Conservation (phyloP, 192 early-diverging fungal genomes). For the Coemansia sp. region DNA sequence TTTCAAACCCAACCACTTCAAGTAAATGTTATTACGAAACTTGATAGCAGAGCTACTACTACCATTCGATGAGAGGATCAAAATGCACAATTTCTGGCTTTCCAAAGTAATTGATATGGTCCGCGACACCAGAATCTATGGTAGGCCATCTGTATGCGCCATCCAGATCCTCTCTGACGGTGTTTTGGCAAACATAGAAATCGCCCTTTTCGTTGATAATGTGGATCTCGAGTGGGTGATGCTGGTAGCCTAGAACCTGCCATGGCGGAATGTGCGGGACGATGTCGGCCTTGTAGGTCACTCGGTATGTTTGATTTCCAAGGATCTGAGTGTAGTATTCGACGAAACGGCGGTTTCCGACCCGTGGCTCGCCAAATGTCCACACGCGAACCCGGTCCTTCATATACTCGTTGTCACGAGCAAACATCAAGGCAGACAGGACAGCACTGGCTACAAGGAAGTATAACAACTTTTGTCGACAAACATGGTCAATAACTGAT, state of each 20-base stretch:
- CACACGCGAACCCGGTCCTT: constrained; percentile 47
- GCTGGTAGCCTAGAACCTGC: constrained; percentile 56
- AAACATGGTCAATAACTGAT: too few species aligned
- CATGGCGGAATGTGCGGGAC: constrained; percentile 54
- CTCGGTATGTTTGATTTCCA: constrained; percentile 48
- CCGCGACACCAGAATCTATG: constrained; percentile 47
- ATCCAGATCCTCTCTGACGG: constrained; percentile 48
- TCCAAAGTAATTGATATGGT: constrained; percentile 53
- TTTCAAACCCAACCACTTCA: not conserved
- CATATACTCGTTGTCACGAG: constrained; percentile 31
- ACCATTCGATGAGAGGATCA: constrained; percentile 41
- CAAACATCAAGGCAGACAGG: constrained; percentile 46
- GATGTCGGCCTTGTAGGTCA: constrained; percentile 48
- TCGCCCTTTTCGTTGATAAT: constrained; percentile 46
- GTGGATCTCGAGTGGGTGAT: constrained; percentile 52
- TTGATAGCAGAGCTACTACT: not conserved
- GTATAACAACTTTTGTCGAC: too few species aligned
- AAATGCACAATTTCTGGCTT: constrained; percentile 49
- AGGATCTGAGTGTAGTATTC: constrained; percentile 49
- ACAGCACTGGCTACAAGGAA: constrained; percentile 41
- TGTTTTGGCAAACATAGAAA: constrained; percentile 54
- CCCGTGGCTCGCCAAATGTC: constrained; percentile 55
- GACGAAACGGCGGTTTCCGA: constrained; percentile 44
- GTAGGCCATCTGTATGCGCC: constrained; percentile 57
- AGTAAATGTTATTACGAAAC: not conserved